Evolutionary conservation across 352 stramenopile species (phyloP).

Genomic region (Phytophthora multivora): DNA sequence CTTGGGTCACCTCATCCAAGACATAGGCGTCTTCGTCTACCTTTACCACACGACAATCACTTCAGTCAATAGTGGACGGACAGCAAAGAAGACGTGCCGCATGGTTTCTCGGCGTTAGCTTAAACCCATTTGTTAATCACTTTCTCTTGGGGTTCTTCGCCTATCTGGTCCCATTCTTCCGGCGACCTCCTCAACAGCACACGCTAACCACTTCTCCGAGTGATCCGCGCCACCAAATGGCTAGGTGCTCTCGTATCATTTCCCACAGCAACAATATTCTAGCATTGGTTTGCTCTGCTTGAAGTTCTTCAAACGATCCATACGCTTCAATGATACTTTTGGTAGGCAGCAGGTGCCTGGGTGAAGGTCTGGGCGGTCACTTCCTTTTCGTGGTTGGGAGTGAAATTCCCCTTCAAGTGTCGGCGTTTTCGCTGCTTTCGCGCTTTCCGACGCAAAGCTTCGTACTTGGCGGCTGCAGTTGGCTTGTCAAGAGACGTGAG

Average conservation of each 20-base stretch:
- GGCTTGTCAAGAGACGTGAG: slow-evolving; percentile 70
- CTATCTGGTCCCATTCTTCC: slow-evolving; percentile 14
- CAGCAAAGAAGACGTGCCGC: slow-evolving; percentile 6
- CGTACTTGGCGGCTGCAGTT: slow-evolving; percentile 57
- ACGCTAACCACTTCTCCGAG: not conserved
- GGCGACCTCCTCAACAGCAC: not conserved
- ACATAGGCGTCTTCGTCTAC: not conserved
- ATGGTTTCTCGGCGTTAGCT: slow-evolving; percentile 21
- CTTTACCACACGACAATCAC: slow-evolving; percentile 5
- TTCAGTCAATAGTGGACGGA: slow-evolving; percentile 18
- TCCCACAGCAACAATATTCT: not conserved
- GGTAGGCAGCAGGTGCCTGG: not conserved
- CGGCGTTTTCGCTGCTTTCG: slow-evolving; percentile 29
- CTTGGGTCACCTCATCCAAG: not conserved
- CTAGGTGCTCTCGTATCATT: slow-evolving; percentile 13
- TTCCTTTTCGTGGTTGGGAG: not conserved
- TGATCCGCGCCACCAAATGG: slow-evolving; percentile 27
- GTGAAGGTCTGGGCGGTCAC: too few species aligned
- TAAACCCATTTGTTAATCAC: slow-evolving; percentile 13
- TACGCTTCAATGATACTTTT: not conserved
- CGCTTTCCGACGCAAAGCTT: slow-evolving; percentile 44
- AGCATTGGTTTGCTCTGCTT: too few species aligned
- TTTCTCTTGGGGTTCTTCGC: slow-evolving; percentile 1
- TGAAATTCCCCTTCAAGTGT: slow-evolving; percentile 8
- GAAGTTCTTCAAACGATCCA: not conserved